Percentiles rank a stretch among this genome's conserved stretches.
These are phyloP conservation scores for Arthrobotrys sinensis DNA, from an alignment of 2,329 filamentous ascomycete species.

Conservation along the genomic window DNA sequence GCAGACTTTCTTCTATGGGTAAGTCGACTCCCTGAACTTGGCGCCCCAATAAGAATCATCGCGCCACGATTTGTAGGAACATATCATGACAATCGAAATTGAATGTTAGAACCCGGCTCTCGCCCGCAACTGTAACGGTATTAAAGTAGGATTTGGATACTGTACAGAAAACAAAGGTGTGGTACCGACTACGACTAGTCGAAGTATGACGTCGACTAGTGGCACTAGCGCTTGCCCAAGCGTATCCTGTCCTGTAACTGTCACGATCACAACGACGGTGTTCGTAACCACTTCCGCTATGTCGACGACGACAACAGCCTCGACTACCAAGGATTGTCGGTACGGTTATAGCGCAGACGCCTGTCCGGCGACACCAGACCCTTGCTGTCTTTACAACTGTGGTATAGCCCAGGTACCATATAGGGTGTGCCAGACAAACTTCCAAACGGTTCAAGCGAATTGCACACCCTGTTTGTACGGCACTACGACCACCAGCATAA, in stretches of 20 bases:
- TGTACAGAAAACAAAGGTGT: constrained; percentile 8
- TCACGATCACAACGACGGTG: background rate
- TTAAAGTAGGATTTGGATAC: constrained; percentile 4
- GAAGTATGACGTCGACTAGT: background rate
- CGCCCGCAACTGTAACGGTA: background rate
- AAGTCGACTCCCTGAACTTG: background rate
- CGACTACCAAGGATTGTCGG: constrained; percentile 6
- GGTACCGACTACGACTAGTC: background rate
- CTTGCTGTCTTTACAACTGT: background rate
- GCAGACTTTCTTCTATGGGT: constrained; percentile 20
- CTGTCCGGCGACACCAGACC: background rate
- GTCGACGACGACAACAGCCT: background rate
- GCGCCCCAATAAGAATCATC: too few species aligned
- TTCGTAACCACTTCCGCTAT: background rate
- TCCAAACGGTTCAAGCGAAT: constrained; percentile 3
- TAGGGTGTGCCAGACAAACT: background rate
- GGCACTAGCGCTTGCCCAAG: constrained; percentile 2
- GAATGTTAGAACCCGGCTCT: constrained; percentile 22
- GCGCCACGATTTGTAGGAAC: background rate
- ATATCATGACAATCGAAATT: background rate
- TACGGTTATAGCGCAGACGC: background rate
- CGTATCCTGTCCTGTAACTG: background rate
- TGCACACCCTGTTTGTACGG: background rate
- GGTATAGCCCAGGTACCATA: background rate
- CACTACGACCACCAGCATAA: background rate